phyloP scores from a whole-genome alignment of 192 early-diverging fungal genomes.

The Backusella psychrophila region DNA sequence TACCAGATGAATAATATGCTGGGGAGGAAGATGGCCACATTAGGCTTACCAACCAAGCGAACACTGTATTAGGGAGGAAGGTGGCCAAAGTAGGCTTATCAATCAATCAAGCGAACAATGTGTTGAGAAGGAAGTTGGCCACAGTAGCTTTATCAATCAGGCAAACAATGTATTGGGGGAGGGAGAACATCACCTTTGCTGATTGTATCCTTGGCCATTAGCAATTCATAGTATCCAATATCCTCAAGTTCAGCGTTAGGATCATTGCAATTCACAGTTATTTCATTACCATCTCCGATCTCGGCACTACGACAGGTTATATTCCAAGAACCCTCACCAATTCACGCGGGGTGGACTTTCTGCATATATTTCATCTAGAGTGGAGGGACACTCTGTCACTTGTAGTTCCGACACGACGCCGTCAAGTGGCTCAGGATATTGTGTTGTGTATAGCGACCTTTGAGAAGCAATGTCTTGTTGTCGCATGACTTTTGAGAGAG shows the following conservation, averaged over 20 bases:
- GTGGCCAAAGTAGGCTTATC: no score
- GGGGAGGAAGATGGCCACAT: no score
- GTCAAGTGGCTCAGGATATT: constrained; percentile 38
- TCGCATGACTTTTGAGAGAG: neutral
- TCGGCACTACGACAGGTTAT: constrained; percentile 34
- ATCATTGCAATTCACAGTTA: constrained; percentile 12
- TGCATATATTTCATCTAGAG: no score
- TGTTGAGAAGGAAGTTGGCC: no score
- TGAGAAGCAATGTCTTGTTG: neutral
- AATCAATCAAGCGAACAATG: no score
- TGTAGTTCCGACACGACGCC: constrained; percentile 26
- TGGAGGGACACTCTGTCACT: no score
- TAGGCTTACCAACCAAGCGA: no score
- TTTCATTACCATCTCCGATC: neutral
- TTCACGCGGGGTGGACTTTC: no score
- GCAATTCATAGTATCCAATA: constrained; percentile 39
- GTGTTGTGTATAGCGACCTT: constrained; percentile 22
- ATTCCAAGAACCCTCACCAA: constrained; percentile 43
- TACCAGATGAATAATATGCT: no score
- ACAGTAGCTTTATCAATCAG: no score
- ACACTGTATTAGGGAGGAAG: no score
- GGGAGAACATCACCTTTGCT: constrained; percentile 34
- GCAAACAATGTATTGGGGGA: no score
- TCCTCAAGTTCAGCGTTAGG: constrained; percentile 28
- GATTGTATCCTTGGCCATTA: constrained; percentile 37